Evolutionary conservation across 2,329 filamentous ascomycete species (phyloP).

Genomic region (Pezicula radicicola): DNA sequence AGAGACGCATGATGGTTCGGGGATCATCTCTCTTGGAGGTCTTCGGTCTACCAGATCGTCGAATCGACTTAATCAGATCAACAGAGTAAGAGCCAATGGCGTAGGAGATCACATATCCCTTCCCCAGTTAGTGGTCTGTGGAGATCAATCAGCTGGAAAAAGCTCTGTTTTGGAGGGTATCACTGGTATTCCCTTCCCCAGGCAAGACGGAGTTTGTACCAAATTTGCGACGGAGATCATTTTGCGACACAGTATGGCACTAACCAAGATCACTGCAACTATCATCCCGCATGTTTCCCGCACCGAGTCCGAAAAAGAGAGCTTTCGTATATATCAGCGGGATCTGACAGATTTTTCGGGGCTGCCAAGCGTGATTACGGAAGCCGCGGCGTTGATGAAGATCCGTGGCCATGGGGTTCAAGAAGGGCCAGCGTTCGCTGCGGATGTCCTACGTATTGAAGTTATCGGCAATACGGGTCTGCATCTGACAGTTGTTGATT

Average conservation of each 20-base stretch:
- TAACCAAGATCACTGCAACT: slow-evolving; percentile 2
- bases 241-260: slow-evolving; percentile 20
- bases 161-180: slow-evolving; percentile 30
- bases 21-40: too few relatives aligned
- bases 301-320: slow-evolving; percentile 4
- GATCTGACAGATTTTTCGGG: slow-evolving; percentile 6
- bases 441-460: slow-evolving; percentile 18
- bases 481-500: slow-evolving; percentile 55
- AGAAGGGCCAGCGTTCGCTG: slow-evolving; percentile 10
- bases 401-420: slow-evolving; percentile 1
- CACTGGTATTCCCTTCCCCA: slow-evolving; percentile 35
- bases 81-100: too few relatives aligned
- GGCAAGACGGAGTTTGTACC: slow-evolving; percentile 35
- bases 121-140: slow-evolving; percentile 45
- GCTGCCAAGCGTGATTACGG: slow-evolving; percentile 7
- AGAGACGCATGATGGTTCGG: too few relatives aligned
- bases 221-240: slow-evolving; percentile 41
- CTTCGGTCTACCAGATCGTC: too few relatives aligned
- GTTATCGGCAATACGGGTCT: slow-evolving; percentile 33
- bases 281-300: slow-evolving; percentile 10
- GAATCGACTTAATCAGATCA: too few relatives aligned
- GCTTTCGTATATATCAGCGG: slow-evolving; percentile 2
- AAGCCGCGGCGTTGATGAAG: neutral
- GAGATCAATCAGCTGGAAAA: slow-evolving; percentile 37
- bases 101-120: too few relatives aligned